Evolutionary conservation across 1,139 yeast genomes (phyloP).

Genomic region (Suhomyces bribrorum): DNA sequence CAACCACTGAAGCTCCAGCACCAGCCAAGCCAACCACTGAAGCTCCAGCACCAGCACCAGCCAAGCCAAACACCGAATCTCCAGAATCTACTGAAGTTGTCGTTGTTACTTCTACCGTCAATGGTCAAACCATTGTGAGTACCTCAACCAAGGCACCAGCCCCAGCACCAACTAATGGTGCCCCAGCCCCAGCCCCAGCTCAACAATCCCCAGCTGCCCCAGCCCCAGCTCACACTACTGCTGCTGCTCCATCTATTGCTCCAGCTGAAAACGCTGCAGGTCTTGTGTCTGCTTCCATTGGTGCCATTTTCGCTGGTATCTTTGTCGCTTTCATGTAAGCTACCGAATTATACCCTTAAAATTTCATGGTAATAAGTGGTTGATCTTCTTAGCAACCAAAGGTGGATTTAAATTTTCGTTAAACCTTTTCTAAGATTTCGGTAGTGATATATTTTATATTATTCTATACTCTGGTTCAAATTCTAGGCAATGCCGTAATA

Average conservation of each 20-base stretch:
- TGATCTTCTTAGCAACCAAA: conserved; percentile 7
- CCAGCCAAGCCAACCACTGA: too few relatives aligned
- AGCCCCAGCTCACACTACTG: conserved; percentile 15
- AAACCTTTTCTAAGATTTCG: conserved; percentile 1
- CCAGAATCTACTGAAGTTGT: conserved; percentile 2
- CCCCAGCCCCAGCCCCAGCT: conserved; percentile 14
- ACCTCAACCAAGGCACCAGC: conserved; percentile 16
- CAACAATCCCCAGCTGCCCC: conserved; percentile 20
- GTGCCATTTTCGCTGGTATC: conserved; percentile 24
- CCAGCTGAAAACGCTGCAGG: conserved; percentile 20
- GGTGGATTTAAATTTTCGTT: conserved; percentile 2
- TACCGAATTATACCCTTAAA: conserved; percentile 3
- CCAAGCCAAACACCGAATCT: too few relatives aligned
- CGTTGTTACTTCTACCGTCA: conserved; percentile 12
- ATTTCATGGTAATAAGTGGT: conserved; percentile 1
- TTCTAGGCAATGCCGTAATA: conserved; percentile 9
- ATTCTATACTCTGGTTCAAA: neutral
- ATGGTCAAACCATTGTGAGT: conserved; percentile 7
- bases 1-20: conserved; percentile 1
- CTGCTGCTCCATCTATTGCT: conserved; percentile 14
- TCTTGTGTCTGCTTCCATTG: conserved; percentile 20
- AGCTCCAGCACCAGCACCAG: conserved; percentile 8
- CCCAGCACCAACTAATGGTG: conserved; percentile 13
- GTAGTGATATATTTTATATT: neutral
- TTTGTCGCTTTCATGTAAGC: conserved; percentile 16